Percentiles rank a stretch among this genome's conserved stretches.
These are phyloP conservation scores for Rhodotorula sp. DNA, from an alignment of 1,284 basidiomycete genomes.

Conservation along the genomic window DNA sequence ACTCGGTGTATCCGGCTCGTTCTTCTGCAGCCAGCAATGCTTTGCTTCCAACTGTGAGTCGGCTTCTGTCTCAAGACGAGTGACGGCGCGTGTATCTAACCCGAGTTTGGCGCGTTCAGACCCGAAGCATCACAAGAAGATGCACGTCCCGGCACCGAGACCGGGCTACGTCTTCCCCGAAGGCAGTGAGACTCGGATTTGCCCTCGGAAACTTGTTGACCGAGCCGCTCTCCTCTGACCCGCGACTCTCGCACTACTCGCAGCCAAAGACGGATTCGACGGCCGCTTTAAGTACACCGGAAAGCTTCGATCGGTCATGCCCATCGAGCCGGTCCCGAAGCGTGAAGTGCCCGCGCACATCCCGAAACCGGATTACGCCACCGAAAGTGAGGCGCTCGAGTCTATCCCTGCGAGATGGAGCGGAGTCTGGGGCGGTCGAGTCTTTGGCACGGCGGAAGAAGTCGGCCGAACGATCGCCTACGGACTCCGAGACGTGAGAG, in stretches of 20 bases:
- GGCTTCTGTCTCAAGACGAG: not conserved
- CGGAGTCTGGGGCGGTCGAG: slow-evolving; percentile 7
- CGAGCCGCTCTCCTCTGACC: not conserved
- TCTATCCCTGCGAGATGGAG: slow-evolving; percentile 7
- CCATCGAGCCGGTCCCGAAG: slow-evolving; percentile 60
- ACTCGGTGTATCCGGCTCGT: slow-evolving; percentile 9
- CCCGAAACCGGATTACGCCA: slow-evolving; percentile 71
- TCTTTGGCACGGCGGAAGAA: slow-evolving; percentile 30
- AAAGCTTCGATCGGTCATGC: slow-evolving; percentile 67
- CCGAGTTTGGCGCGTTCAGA: not conserved
- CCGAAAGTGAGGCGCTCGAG: slow-evolving; percentile 57
- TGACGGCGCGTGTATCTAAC: too few relatives aligned
- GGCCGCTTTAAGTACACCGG: slow-evolving; percentile 60
- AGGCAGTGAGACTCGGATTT: slow-evolving; percentile 19
- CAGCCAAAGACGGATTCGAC: slow-evolving; percentile 30
- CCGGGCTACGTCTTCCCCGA: slow-evolving; percentile 11
- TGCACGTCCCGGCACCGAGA: not conserved
- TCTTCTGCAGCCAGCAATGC: slow-evolving; percentile 32
- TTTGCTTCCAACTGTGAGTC: slow-evolving; percentile 27
- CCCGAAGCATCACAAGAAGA: slow-evolving; percentile 12
- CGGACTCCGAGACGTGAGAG: slow-evolving; percentile 8
- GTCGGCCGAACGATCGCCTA: slow-evolving; percentile 17
- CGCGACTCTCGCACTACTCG: not conserved
- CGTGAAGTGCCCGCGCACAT: slow-evolving; percentile 71
- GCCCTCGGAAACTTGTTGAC: not conserved